Evolutionary conservation across 2,329 filamentous ascomycete species (phyloP), one percentile per base, ranked within the genome.

Genomic region (Ceratocystis eucalypticola): DNA sequence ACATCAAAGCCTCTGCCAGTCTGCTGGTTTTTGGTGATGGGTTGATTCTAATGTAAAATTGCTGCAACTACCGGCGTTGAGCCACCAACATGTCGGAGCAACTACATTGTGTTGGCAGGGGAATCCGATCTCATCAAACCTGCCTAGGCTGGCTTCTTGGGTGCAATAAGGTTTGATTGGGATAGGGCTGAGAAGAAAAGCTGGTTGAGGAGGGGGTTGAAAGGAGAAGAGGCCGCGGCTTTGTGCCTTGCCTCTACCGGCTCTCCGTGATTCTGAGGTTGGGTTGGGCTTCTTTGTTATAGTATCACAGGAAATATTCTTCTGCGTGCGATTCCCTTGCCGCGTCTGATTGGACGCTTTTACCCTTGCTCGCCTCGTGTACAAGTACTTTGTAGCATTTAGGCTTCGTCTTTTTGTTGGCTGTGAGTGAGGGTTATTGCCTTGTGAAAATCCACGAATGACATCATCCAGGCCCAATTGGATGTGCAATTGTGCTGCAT

Each of bases 161-260:
- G 28, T 59, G 17, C 55, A 59, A 59, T 59, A 59, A 59, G 55
- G 55, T 59, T 59, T 59, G 28, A 59, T 20, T 59, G 55, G 10
- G 22, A 37, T 37, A 59, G 55, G 55, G 55, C 55, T 59, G 55
- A 59, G 4, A 20, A 33, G 28, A 28, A 15, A 10, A 28, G 22
- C 2, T 53, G 7, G 48, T 12, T 28, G 25, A 10, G 28, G 20
- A 50, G 20, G 48, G 48, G 20, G 45, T 48, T 37, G 0, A 3
- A 37, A 12, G 12, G 37, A 41, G 37, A 41, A 41, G 10, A 12
- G 10, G 37, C 37, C 37, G 37, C n/a, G 12, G 20, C 48, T 53
- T 53, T 53, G 48, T 28, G 22, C 10, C 48, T 28, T 28, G 22
- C 6, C 6, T 53, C 22, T 10, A 15, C 22, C 22, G 10, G 48